Evolutionary conservation across 805 yeast genomes (phyloP), one percentile per base, ranked within the genome.

Genomic region (Pichia eremophila): DNA sequence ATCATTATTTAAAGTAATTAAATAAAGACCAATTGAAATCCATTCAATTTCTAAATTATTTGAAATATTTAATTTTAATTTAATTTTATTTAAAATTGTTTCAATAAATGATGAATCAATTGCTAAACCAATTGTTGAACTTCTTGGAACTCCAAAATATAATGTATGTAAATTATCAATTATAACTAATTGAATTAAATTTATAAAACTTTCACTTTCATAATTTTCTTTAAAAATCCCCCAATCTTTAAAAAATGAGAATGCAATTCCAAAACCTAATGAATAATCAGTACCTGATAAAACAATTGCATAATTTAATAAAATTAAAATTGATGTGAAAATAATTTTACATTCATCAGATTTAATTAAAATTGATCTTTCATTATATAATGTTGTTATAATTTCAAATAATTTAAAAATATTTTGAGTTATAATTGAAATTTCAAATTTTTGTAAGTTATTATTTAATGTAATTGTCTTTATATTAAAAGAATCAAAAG

Each of bases 251-350:
- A 81, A 75, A 14, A 79, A 69, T 1, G 80, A 65, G 14, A 73
- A 69, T 1, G 83, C 68, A 48, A 74, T 66, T 4, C 79, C 71
- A 29, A 83, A 67, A 1, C 82, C 80, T 38, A 79, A 64, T 8
- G 85, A 76, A 56, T 76, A 79, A 35, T 73, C 70, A 45, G 75
- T 77, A 0, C 90, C 89, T 25, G 79, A 74, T 39, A 81, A 65
- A 2, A 80, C 64, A 10, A 81, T 70, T 10, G 78, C 64, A 56
- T 79, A 83, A 56, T 81, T 81, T 31, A 79, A 57, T 10, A 74
- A 54, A 0, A 68, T 62, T 46, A 76, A 60, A 0, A 74, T 63
- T 2, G 68, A 56, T 8, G 69, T 55, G 41, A 71, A 69, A 12
- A 72, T 53, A 11, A 66, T 40, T 43, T 56, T 65, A 22, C 63